Evolutionary conservation across 2,329 filamentous ascomycete species (phyloP).

Genomic region (Fusarium siculi): DNA sequence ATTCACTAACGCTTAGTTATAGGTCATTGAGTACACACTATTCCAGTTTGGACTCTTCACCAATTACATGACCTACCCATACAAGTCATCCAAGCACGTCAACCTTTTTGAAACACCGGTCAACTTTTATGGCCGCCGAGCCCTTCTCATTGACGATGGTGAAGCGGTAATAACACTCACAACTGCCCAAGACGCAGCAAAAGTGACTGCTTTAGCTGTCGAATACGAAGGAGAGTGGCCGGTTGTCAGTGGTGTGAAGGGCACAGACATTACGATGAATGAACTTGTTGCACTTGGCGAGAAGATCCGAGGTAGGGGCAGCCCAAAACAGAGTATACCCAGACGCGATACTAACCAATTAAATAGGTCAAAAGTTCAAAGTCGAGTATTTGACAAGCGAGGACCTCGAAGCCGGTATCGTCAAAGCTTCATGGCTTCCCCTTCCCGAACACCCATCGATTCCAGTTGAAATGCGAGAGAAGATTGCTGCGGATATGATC

Average conservation of each 20-base stretch:
- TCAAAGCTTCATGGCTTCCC: slow-evolving; percentile 43
- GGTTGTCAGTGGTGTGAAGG: slow-evolving; percentile 53
- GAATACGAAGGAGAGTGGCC: slow-evolving; percentile 59
- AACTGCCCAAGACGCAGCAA: slow-evolving; percentile 55
- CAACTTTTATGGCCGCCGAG: slow-evolving; percentile 55
- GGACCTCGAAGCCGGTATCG: slow-evolving; percentile 32
- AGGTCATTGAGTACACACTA: slow-evolving; percentile 66
- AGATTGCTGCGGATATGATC: not conserved
- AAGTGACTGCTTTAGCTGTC: slow-evolving; percentile 53
- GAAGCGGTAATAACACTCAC: slow-evolving; percentile 59
- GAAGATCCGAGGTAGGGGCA: slow-evolving; percentile 45
- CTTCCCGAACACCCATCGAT: slow-evolving; percentile 29
- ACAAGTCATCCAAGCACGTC: slow-evolving; percentile 58
- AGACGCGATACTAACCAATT: not conserved
- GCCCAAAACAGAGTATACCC: rapidly evolving
- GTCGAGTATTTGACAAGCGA: slow-evolving; percentile 27
- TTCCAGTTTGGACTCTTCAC: slow-evolving; percentile 66
- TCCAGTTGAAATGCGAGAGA: slow-evolving; percentile 30
- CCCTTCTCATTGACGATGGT: slow-evolving; percentile 54
- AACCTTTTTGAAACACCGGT: slow-evolving; percentile 51
- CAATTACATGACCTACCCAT: slow-evolving; percentile 64
- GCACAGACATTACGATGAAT: slow-evolving; percentile 48
- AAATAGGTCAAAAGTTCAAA: slow-evolving; percentile 32
- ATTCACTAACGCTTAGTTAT: rapidly evolving
- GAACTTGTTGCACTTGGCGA: slow-evolving; percentile 54